A percentile compares a stretch with the other conserved stretches of the same genome.
These are phyloP conservation scores for Sugiyamaella grinbergsii DNA, from an alignment of 1,139 yeast genomes.

Conservation along the genomic window DNA sequence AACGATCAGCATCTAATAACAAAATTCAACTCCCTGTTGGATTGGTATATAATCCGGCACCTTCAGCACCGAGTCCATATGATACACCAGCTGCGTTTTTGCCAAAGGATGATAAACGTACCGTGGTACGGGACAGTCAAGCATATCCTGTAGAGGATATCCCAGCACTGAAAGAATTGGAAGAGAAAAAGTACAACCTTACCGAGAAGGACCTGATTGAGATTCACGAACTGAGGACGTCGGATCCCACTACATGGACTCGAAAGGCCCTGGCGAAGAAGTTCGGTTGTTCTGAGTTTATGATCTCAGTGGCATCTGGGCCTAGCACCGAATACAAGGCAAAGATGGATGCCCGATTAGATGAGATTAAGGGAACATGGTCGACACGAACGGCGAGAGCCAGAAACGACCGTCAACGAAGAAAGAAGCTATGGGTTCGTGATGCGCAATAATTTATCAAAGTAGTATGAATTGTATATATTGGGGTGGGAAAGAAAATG, in stretches of 20 bases:
- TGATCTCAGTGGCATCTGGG: slow-evolving; percentile 55
- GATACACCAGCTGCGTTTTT: slow-evolving; percentile 74
- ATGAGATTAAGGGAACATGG: slow-evolving; percentile 53
- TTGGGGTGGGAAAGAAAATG: not conserved
- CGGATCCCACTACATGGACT: slow-evolving; percentile 67
- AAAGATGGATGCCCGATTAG: slow-evolving; percentile 51
- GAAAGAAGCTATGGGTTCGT: slow-evolving; percentile 64
- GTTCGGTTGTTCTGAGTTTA: slow-evolving; percentile 58
- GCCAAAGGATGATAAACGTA: slow-evolving; percentile 65
- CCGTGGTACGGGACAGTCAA: slow-evolving; percentile 38
- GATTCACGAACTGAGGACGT: slow-evolving; percentile 60
- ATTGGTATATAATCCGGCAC: slow-evolving; percentile 47
- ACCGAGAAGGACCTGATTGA: slow-evolving; percentile 62
- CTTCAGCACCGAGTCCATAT: slow-evolving; percentile 55
- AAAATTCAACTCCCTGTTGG: slow-evolving; percentile 45
- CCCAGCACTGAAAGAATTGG: slow-evolving; percentile 42
- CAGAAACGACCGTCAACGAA: slow-evolving; percentile 56
- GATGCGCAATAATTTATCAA: slow-evolving; percentile 48
- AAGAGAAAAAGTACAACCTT: slow-evolving; percentile 58
- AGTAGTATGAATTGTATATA: slow-evolving; percentile 3
- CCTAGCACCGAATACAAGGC: slow-evolving; percentile 45
- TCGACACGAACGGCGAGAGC: slow-evolving; percentile 49
- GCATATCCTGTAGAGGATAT: slow-evolving; percentile 38
- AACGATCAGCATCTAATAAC: slow-evolving; percentile 47
- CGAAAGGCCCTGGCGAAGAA: slow-evolving; percentile 66